Evolutionary conservation across 2,329 filamentous ascomycete genomes (phyloP), one percentile per base, ranked within the genome.

Genomic region (Reticulascus tulasneorum): DNA sequence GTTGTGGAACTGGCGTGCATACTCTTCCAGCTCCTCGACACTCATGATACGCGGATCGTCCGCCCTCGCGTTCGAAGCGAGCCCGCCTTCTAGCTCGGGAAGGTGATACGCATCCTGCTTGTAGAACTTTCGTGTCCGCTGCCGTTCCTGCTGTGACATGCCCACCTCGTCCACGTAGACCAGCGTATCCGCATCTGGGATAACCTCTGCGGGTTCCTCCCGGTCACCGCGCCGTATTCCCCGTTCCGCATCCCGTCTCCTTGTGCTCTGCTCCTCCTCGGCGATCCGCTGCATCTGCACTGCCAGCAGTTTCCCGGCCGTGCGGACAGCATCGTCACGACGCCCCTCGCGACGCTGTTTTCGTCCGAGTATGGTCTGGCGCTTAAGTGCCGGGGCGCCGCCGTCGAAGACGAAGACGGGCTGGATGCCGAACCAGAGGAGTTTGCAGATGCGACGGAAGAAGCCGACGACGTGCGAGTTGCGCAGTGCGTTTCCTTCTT

Each of bases 381-480:
- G 75, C 68, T 98, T 98, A 46, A 98, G 72, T 4, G 79, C 72
- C 1, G 94, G 94, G 0, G 93, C 94, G 27, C 91, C 93, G 42
- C 94, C 93, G 63, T 98, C 93, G 59, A 98, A 98, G 11, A 98
- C 90, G 59, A 98, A 98, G 28, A 98, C 89, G 0, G 93, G 94
- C 46, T 84, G 86, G 59, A 98, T 95, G 32, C 94, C 93, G 54
- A 93, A 91, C 76, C 91, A 98, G 2, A 98, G 75, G 2, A 98
- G 75, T 60, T 98, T 98, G 75, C 93, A 98, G 59, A 98, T 95
- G 42, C 93, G 82, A 33, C 93, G 86, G 65, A 98, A 98, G 77
- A 98, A 98, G 24, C 94, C 93, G 27, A 98, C 87, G 23, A 98
- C 79, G 55, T 98, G 93, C 20, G 87, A 91, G 66, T 96, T 98